Base-by-base conservation (phyloP, 345 rosid genomes). In the Microthlaspi erraticum region DNA sequence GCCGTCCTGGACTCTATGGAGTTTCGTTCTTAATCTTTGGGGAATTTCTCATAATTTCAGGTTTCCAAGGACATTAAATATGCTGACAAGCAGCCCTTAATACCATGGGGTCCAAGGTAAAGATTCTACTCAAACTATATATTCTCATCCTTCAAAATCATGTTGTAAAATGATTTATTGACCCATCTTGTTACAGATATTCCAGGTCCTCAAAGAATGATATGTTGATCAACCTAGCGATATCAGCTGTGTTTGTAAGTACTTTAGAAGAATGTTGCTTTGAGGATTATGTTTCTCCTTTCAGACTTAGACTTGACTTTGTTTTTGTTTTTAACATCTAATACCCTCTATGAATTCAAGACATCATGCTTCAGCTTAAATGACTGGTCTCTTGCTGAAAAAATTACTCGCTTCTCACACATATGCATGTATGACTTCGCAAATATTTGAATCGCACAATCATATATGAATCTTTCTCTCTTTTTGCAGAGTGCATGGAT, bases 101-200 rank as follows among this genome's bases (percentile, higher is more conserved):
- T 95, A 60, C 93, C 99, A 34, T 95, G 99, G 98, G 99, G 97
- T 43, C 99, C 98, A 13, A 95, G 99, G 99, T 95, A 59, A 29
- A 11, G 31, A 55, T 62, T 75, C 65, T 18, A 58, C 38, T 42
- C 43, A 1, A 8, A 36, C 31, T 53, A 13, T 67, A 18, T 10
- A 5, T 52, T 36, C 60, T 18, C 10, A 13, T 45, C n/a, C 39
- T 45, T 48, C 37, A 4, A 6, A 14, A 34, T 34, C 23, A 18
- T 29, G 6, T 14, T 43, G 1, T 67, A 44, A 61, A 43, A 1
- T 61, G 19, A 53, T 45, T 36, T 45, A 6, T 51, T 60, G 49
- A 52, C 29, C 8, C 9, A 7, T 52, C 23, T 55, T 69, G 39
- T 79, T 79, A 58, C 82, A 92, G 99, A 90, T 90, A 75, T 86